Conservation (phyloP, 371 early-diverging fungal species). For the Rozella allomycis region DNA sequence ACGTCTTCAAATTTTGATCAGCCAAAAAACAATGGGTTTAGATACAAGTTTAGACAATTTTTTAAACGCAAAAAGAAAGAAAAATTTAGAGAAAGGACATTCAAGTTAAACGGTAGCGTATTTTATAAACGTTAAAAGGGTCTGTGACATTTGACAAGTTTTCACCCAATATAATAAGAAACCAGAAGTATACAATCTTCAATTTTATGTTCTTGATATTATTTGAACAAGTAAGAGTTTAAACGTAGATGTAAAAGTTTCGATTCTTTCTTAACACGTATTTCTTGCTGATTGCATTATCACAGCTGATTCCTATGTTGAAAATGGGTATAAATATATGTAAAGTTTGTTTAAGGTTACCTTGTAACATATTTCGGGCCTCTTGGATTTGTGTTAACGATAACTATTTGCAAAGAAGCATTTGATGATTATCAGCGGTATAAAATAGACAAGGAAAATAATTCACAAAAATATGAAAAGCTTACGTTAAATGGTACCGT, state of each 20-base stretch:
- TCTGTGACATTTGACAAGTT: slow-evolving; percentile 2
- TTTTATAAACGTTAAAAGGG: no score
- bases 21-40: no score
- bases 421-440: slow-evolving; percentile 82
- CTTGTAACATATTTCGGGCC: slow-evolving; percentile 88
- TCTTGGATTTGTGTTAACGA: slow-evolving; percentile 69
- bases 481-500: slow-evolving; percentile 27
- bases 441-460: slow-evolving; percentile 73
- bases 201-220: slow-evolving; percentile 80
- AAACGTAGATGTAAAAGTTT: slow-evolving; percentile 31
- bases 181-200: slow-evolving; percentile 84
- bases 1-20: no score
- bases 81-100: no score
- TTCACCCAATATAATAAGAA: slow-evolving; percentile 69
- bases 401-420: slow-evolving; percentile 91
- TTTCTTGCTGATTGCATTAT: slow-evolving; percentile 82
- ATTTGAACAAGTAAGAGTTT: slow-evolving; percentile 52
- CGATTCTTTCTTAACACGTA: slow-evolving; percentile 92
- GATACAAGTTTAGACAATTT: no score
- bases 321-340: slow-evolving; percentile 34
- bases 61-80: no score
- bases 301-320: slow-evolving; percentile 74
- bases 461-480: slow-evolving; percentile 53
- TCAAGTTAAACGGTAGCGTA: no score
- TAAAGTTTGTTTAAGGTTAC: slow-evolving; percentile 31